Evolutionary conservation across 2,329 filamentous ascomycete genomes (phyloP), one percentile per base, ranked within the genome.

Genomic region (Colletotrichum lindemuthianum): DNA sequence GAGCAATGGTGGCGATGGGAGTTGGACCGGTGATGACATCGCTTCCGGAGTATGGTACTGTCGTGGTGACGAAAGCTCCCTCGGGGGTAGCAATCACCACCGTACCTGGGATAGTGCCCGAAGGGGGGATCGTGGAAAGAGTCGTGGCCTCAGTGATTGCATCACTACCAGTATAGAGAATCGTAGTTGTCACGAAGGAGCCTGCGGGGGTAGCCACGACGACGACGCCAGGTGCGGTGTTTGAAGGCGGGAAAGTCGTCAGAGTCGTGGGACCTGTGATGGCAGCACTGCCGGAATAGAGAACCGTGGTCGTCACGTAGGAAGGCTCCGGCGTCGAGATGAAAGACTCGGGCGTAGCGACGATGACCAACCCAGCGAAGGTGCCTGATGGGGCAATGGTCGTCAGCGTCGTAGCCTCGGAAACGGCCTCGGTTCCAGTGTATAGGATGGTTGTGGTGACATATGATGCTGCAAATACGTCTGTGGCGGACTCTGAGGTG

Each of bases 311-410:
- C 11, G 47, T 50, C 32, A 50, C 47, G 32, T 33, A 50, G 1
- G 33, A 15, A 7, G 33, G 32, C 33, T 36, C 33, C 11, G 47
- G 33, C 15, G 53, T 45, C 3, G 53, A 39, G 12, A 56, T 43
- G 8, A 47, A 43, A 13, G 53, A 45, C 41, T 44, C 53, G 6
- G 53, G 53, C 11, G 37, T 48, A 15, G 41, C 47, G 13, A 67
- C 55, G 15, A 67, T 43, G 3, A 67, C 37, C 1, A 65, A 67
- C 2, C 64, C 64, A 16, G 54, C 48, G 2, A n/a, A 41, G n/a
- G 49, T 61, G 2, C 64, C 64, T 4, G 24, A 15, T 0, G 55
- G 53, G 2, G 51, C 8, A 5, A 65, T 44, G 9, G 59, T 68
- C 8, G 50, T 53, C 8, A 65, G 43, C 6, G 51, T 51, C 2